Percentiles rank a stretch among this genome's conserved stretches.
Evolutionary conservation across 371 early-diverging fungal genomes (phyloP).

Genomic region (Batkoa obscura): DNA sequence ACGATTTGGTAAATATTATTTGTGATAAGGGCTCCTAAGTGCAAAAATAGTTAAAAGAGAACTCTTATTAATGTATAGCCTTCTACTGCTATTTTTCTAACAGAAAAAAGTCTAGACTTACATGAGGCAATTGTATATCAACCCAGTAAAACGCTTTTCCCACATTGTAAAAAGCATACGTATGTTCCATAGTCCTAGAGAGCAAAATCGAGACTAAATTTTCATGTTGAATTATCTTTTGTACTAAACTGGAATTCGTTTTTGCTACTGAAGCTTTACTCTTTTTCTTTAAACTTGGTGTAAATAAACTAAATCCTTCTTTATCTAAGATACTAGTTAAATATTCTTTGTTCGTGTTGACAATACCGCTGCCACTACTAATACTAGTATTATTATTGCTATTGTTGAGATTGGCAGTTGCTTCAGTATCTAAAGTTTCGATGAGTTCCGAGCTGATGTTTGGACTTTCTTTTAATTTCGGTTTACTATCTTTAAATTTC

Average conservation of each 20-base stretch:
- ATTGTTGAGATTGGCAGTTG: not conserved
- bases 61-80: not conserved
- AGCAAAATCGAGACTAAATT: conserved; percentile 53
- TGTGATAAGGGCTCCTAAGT: conserved; percentile 53
- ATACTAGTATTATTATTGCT: too few species aligned
- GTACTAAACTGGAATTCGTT: conserved; percentile 51
- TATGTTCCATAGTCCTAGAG: conserved; percentile 35
- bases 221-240: conserved; percentile 55
- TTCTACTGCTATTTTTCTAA: conserved; percentile 1
- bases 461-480: too few species aligned
- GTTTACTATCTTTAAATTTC: conserved; percentile 15
- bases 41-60: not conserved
- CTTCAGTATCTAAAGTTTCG: not conserved
- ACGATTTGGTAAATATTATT: conserved; percentile 54
- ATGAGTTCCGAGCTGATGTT: too few species aligned
- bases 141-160: conserved; percentile 60
- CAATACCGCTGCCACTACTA: too few species aligned
- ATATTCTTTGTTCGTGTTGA: not conserved
- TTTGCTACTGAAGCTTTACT: conserved; percentile 31
- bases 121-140: conserved; percentile 35
- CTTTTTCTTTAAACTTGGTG: conserved; percentile 15
- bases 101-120: conserved; percentile 12
- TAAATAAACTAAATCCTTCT: conserved; percentile 7
- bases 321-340: not conserved
- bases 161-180: conserved; percentile 65